Percentiles rank a stretch among this genome's conserved stretches.
Evolutionary conservation across 2,329 filamentous ascomycete genomes (phyloP).

Genomic region (Nothophaeocryptopus gaeumannii): DNA sequence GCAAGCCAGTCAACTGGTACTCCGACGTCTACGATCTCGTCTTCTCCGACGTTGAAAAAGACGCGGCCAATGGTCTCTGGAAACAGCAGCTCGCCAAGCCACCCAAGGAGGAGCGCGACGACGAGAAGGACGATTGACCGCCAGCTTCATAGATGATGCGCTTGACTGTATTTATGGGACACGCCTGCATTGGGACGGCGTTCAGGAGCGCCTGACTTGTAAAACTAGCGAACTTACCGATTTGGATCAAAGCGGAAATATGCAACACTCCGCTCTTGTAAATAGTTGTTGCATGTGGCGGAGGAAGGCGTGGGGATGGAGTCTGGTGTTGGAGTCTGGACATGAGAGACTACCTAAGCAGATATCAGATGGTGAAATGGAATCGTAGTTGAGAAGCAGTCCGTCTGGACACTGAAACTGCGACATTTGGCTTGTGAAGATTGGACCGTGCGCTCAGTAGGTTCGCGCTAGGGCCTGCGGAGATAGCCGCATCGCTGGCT

Average conservation of each 20-base stretch:
- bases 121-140: slow-evolving; percentile 27
- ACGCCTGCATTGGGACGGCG: not conserved
- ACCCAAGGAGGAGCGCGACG: slow-evolving; percentile 48
- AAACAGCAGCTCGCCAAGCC: slow-evolving; percentile 60
- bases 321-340: no score
- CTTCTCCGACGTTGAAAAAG: slow-evolving; percentile 75
- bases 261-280: slow-evolving; percentile 18
- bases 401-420: no score
- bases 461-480: no score
- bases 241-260: not conserved
- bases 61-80: slow-evolving; percentile 70
- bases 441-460: no score
- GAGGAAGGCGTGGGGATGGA: no score
- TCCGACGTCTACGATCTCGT: slow-evolving; percentile 87
- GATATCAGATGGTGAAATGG: no score
- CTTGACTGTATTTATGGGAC: slow-evolving; percentile 8
- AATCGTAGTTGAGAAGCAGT: no score
- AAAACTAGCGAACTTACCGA: not conserved
- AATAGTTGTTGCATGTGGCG: slow-evolving; percentile 3
- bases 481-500: no score
- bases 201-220: not conserved
- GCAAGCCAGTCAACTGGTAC: slow-evolving; percentile 90
- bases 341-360: no score
- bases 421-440: no score
- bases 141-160: slow-evolving; percentile 3